phyloP scores from a whole-genome alignment of 2,329 filamentous ascomycete genomes.

The Curvularia spicifera region DNA sequence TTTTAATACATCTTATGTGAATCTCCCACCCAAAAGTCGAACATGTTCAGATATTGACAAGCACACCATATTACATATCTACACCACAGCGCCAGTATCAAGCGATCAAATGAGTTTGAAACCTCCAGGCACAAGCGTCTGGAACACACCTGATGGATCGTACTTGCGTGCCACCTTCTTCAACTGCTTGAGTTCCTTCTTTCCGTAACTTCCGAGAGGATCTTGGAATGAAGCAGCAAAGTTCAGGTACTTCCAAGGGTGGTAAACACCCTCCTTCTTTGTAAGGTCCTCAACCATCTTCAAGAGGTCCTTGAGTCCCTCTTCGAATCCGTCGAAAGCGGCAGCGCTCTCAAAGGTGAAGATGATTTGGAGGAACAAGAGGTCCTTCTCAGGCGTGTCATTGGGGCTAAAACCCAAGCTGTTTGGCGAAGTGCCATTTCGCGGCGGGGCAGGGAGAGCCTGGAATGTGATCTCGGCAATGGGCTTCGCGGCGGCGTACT shows the following conservation, averaged over 20 bases:
- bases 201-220: constrained; percentile 33
- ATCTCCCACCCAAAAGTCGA: not conserved
- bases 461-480: constrained; percentile 32
- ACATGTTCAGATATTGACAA: not conserved
- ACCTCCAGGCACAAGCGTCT: constrained; percentile 29
- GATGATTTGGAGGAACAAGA: constrained; percentile 31
- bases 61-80: not conserved
- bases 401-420: constrained; percentile 27
- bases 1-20: not conserved
- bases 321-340: constrained; percentile 23
- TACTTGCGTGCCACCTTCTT: constrained; percentile 27
- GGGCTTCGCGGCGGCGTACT: constrained; percentile 23
- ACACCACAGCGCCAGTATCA: not conserved
- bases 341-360: constrained; percentile 29
- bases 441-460: constrained; percentile 25
- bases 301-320: constrained; percentile 28
- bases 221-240: constrained; percentile 49
- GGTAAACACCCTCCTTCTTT: constrained; percentile 25
- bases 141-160: constrained; percentile 34
- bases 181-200: constrained; percentile 15
- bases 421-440: constrained; percentile 22
- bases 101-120: constrained; percentile 28
- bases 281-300: constrained; percentile 27
- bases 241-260: constrained; percentile 37
- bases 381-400: constrained; percentile 22